Conservation (phyloP, 2,329 filamentous ascomycete genomes). For the Penicillium sp. region DNA sequence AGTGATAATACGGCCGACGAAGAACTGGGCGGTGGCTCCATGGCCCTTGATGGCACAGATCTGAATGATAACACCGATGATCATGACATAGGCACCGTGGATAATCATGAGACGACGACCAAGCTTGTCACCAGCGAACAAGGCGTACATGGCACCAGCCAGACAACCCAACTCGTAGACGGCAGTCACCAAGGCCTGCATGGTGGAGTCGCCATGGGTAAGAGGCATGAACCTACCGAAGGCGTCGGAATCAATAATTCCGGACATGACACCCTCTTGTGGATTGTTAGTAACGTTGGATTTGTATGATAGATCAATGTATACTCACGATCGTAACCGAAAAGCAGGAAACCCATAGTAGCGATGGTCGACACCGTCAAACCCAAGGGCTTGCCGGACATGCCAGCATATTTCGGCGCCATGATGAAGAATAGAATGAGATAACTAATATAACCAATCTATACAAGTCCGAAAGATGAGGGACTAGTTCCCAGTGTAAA, state of each 20-base stretch:
- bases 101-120: constrained; percentile 52
- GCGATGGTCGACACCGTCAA: constrained; percentile 61
- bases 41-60: constrained; percentile 32
- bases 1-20: constrained; percentile 53
- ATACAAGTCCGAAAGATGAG: not conserved
- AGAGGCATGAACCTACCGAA: constrained; percentile 38
- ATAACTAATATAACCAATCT: not conserved
- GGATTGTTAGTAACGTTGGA: not conserved
- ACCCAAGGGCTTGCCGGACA: constrained; percentile 57
- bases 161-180: constrained; percentile 39
- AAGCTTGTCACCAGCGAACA: constrained; percentile 36
- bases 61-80: constrained; percentile 42
- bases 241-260: constrained; percentile 35
- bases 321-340: constrained; percentile 54
- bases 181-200: constrained; percentile 35
- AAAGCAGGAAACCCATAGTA: constrained; percentile 62
- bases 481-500: constrained; percentile 1
- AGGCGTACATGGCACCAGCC: constrained; percentile 37
- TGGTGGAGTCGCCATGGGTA: constrained; percentile 38
- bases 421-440: constrained; percentile 35
- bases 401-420: constrained; percentile 57
- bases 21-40: constrained; percentile 49
- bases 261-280: constrained; percentile 42
- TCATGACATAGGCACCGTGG: constrained; percentile 54
- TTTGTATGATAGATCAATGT: not conserved